These are phyloP conservation scores for Houttuynia cordata DNA, from an alignment of 164 flowering plant species.

Conservation along the genomic window DNA sequence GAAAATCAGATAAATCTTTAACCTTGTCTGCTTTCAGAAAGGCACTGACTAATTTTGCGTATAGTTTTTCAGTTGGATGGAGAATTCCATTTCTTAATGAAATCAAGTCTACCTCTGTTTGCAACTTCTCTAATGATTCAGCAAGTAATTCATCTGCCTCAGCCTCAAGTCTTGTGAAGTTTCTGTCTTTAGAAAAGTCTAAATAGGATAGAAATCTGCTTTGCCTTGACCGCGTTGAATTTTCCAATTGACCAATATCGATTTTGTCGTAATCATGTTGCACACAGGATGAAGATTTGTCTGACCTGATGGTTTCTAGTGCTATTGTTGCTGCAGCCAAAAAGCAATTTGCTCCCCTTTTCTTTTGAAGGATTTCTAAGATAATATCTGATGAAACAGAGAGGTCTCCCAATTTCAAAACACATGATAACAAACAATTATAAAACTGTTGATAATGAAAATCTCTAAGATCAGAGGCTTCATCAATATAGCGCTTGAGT, in stretches of 20 bases:
- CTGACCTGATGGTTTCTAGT: constrained; percentile 21
- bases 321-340: constrained; percentile 41
- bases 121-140: constrained; percentile 36
- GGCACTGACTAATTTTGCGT: constrained; percentile 67
- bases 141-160: constrained; percentile 47
- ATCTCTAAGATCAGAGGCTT: constrained; percentile 40
- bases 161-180: constrained; percentile 37
- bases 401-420: constrained; percentile 82
- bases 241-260: constrained; percentile 5
- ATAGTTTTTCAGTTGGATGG: constrained; percentile 68
- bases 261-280: constrained; percentile 11
- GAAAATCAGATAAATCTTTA: constrained; percentile 63
- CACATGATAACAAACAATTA: constrained; percentile 77
- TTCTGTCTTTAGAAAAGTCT: constrained; percentile 46
- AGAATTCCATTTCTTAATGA: constrained; percentile 64
- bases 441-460: constrained; percentile 67
- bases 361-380: constrained; percentile 71
- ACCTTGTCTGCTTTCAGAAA: constrained; percentile 66
- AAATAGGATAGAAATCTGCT: constrained; percentile 25
- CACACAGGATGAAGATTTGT: constrained; percentile 8
- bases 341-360: constrained; percentile 57
- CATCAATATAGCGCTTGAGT: constrained; percentile 72
- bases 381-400: constrained; percentile 75
- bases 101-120: constrained; percentile 46
- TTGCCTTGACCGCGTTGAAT: constrained; percentile 6